These are phyloP conservation scores for Phytophthora constricta DNA, from an alignment of 352 stramenopile species.

Conservation along the genomic window DNA sequence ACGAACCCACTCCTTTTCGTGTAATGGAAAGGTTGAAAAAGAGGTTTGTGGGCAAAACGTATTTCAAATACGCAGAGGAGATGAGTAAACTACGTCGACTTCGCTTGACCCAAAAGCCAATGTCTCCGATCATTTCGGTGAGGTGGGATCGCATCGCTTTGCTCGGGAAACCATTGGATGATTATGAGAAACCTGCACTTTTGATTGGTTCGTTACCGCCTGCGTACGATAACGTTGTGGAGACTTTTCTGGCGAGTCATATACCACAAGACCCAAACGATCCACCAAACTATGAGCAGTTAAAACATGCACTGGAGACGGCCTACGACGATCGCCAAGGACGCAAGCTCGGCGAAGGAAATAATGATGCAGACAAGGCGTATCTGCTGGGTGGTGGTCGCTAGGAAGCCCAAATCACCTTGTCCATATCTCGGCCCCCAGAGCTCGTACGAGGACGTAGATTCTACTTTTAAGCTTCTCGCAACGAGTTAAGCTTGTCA, in stretches of 20 bases:
- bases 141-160: constrained; percentile 12
- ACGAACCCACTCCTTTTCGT: neutral
- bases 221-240: constrained; percentile 14
- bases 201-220: constrained; percentile 14
- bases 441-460: no score
- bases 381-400: neutral
- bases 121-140: constrained; percentile 18
- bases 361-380: neutral
- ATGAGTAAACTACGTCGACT: constrained; percentile 11
- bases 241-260: constrained; percentile 23
- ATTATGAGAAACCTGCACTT: constrained; percentile 21
- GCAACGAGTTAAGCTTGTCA: no score
- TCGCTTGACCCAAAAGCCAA: constrained; percentile 3
- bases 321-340: constrained; percentile 10
- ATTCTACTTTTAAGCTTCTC: no score
- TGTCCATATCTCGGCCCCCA: no score
- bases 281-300: constrained; percentile 15
- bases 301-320: constrained; percentile 18
- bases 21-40: constrained; percentile 15
- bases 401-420: no score
- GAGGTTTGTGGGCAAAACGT: constrained; percentile 13
- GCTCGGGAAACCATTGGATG: constrained; percentile 10
- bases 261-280: constrained; percentile 1
- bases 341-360: neutral
- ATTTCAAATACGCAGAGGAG: constrained; percentile 21